Percentiles rank a stretch among this genome's conserved stretches.
Evolutionary conservation across 805 yeast genomes (phyloP).

Genomic region (Metschnikowia cerradonensis): DNA sequence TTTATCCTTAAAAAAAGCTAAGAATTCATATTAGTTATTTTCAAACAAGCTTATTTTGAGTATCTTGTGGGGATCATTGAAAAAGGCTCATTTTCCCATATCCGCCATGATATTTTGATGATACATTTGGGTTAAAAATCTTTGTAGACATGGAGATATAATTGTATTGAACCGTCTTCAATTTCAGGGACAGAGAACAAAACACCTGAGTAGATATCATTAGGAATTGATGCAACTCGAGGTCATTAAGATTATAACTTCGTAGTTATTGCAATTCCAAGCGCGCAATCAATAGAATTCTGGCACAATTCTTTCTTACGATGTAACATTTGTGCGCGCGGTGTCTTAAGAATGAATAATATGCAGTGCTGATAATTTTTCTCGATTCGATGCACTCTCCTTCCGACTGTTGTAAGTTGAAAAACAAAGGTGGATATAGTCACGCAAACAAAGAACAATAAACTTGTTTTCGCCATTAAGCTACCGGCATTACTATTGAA

Average conservation of each 20-base stretch:
- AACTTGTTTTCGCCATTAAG: not conserved
- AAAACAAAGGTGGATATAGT: not conserved
- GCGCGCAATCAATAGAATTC: not conserved
- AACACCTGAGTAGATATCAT: not conserved
- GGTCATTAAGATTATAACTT: not conserved
- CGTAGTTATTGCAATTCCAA: not conserved
- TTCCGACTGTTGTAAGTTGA: not conserved
- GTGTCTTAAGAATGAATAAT: not conserved
- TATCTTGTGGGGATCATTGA: too few relatives aligned
- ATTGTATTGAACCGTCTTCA: not conserved
- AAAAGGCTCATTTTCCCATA: too few relatives aligned
- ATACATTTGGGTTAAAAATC: too few relatives aligned
- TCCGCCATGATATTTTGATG: too few relatives aligned
- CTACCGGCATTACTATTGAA: not conserved
- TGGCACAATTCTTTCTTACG: not conserved
- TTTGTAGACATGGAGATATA: too few relatives aligned
- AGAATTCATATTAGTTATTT: too few relatives aligned
- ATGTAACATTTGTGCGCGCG: constrained; percentile 1
- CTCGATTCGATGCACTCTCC: constrained; percentile 5
- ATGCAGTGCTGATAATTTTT: constrained; percentile 1
- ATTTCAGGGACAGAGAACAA: not conserved
- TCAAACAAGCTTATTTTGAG: too few relatives aligned
- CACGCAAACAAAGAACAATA: not conserved
- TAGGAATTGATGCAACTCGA: too few relatives aligned
- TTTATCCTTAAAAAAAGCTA: too few relatives aligned